Base-by-base conservation (phyloP, 768 basidiomycete species). In the Leccinum rimulosum region DNA sequence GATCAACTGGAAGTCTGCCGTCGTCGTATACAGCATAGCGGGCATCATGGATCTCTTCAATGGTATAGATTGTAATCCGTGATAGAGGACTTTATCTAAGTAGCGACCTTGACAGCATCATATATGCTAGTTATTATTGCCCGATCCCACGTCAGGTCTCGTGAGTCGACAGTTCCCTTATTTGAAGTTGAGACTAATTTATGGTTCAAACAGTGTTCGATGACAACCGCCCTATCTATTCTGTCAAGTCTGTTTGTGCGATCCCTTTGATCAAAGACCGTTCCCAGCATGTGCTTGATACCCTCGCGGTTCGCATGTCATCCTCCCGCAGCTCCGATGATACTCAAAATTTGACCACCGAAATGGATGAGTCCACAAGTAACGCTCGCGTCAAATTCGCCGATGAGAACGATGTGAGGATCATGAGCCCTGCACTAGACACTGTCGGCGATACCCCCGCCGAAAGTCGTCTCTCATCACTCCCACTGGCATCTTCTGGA, bases 51-150 rank as follows among this genome's bases (percentile, higher is more conserved):
- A 86, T 60, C 73, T 94, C 25, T 90, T 86, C 68, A 81, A 86
- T 66, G 83, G 91, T 93, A 73, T 40, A 56, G 48, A 47, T 28
- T 59, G 3, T 50, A 48, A 33, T 49, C 25, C 25, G 27, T 55
- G 53, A 15, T 4, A 19, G 48, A 45, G 17, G 6, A 45, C 45
- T 50, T 54, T 17, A 28, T 64, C 25, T 69, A n/a, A 72, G 35
- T 10, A 53, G 48, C 51, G 31, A 36, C 33, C 22, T 60, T 52
- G 52, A 54, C 66, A 93, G 92, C 82, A 36, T 88, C 91, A 8
- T 86, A 92, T 76, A 73, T 94, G 15, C 74, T 94, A 48, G 88
- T 91, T 4, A 82, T 94, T 51, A 85, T 84, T n/a, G 78, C 83
- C 3, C 82, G 82, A 58, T 75, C 75, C 48, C 80, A 85, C 60